Evolutionary conservation across 2,329 filamentous ascomycete species (phyloP).

Genomic region (Monilinia polystroma): DNA sequence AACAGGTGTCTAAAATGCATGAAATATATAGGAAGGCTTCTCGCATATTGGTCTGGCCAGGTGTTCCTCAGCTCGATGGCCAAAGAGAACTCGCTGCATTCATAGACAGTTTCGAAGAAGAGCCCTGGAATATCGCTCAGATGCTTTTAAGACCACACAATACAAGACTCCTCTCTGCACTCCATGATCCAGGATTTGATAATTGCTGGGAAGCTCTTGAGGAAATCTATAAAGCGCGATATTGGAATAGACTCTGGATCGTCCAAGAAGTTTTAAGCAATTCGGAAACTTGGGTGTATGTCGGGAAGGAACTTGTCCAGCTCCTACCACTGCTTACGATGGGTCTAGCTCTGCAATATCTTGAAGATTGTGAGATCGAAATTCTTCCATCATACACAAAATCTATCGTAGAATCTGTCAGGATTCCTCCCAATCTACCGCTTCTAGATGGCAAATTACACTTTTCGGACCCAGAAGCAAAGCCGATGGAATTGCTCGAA

Average conservation of each 20-base stretch:
- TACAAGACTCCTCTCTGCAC: background rate
- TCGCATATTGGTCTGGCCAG: background rate
- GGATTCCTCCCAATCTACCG: background rate
- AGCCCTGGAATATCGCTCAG: background rate
- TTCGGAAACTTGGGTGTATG: background rate
- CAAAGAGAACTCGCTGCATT: background rate
- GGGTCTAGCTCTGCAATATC: background rate
- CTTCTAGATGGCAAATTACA: background rate
- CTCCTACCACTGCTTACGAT: background rate
- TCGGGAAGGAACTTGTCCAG: background rate
- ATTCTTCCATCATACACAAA: background rate
- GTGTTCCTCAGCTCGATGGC: background rate
- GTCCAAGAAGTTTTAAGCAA: background rate
- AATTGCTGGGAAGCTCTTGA: background rate
- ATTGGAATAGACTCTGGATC: background rate
- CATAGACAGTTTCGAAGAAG: background rate
- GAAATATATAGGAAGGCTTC: background rate
- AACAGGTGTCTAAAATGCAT: background rate
- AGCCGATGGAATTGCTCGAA: background rate
- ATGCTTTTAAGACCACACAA: background rate
- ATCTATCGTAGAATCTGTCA: background rate
- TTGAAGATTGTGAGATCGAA: background rate
- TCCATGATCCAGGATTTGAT: background rate
- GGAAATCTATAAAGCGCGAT: background rate
- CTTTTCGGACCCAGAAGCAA: background rate